Base-by-base conservation (phyloP, 371 early-diverging fungal species). In the Rhizopus sp. region DNA sequence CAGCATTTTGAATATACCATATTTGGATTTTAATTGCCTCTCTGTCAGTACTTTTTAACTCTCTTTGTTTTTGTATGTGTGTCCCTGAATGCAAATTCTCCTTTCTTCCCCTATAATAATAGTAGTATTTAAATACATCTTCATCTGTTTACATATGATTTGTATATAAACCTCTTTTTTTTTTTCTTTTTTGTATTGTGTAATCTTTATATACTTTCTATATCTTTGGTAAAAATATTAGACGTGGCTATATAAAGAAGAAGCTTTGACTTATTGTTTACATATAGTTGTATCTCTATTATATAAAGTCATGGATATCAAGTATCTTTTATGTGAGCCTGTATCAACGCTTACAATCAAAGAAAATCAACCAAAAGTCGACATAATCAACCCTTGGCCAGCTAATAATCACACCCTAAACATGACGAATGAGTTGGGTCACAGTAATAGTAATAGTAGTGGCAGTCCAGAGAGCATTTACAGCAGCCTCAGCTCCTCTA, bases 291-390 rank as follows among this genome's bases (percentile, higher is more conserved):
- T 39, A 39, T 39, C n/a, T 39, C 23, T 2, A 23, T 23, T 23
- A 23, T 23, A 23, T 23, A 16, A 50, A 31, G 5, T 34, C 7
- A 64, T 64, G 64, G 64, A 64, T 51, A 55, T 64, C 9, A 64
- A 59, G 50, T 59, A 64, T 41, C 59, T 67, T 49, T 63, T 67
- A 55, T 67, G 63, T 31, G 63, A 67, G 41, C 63, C 63, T 29
- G 49, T 63, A 16, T 62, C 68, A 37, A 63, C 49, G 38, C 41
- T 62, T 16, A 52, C 59, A 31, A 46, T 52, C 32, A 58, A 62
- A 50, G 56, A 54, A 32, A 53, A 47, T 57, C 48, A 47, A 38
- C 54, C 46, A 15, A 6, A 31, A 34, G 42, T 12, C 42, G 17
- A 17, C 3, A 42, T 12, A 15, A 6, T 6, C 15, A 17, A 6